phyloP scores from a whole-genome alignment of 2,329 filamentous ascomycete genomes.

The Alternaria triticimaculans region DNA sequence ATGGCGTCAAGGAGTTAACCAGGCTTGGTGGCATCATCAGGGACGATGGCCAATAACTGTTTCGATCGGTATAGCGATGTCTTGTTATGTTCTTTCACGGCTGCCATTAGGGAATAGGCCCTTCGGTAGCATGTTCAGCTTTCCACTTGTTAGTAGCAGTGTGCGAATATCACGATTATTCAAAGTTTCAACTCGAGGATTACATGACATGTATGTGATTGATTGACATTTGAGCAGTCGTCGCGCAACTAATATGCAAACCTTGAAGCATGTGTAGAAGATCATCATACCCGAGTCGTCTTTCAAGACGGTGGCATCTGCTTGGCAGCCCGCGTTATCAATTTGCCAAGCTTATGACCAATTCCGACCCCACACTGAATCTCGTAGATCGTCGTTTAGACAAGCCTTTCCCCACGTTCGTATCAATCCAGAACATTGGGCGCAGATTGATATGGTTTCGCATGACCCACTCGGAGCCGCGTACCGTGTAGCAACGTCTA shows the following conservation, averaged over 20 bases:
- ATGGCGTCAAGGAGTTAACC: slow-evolving; percentile 23
- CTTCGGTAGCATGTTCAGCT: slow-evolving; percentile 11
- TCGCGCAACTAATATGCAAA: background rate
- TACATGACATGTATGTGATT: background rate
- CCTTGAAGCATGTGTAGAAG: background rate
- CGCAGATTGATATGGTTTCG: slow-evolving; percentile 10
- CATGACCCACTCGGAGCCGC: slow-evolving; percentile 23
- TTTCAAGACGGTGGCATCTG: background rate
- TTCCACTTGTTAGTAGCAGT: slow-evolving; percentile 15
- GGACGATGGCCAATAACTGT: slow-evolving; percentile 9
- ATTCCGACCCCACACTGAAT: slow-evolving; percentile 32
- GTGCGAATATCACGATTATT: slow-evolving; percentile 21
- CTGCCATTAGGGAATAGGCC: slow-evolving; percentile 14
- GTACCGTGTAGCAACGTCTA: background rate
- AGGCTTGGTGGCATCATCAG: background rate
- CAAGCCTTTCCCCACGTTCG: slow-evolving; percentile 35
- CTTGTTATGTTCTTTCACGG: slow-evolving; percentile 13
- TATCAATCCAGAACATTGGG: slow-evolving; percentile 21
- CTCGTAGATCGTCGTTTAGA: slow-evolving; percentile 14
- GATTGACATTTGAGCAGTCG: background rate
- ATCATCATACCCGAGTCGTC: background rate
- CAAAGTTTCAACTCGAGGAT: slow-evolving; percentile 3
- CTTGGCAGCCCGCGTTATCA: slow-evolving; percentile 20
- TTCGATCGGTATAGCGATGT: slow-evolving; percentile 15
- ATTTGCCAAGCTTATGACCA: slow-evolving; percentile 32